phyloP scores from a whole-genome alignment of 1,139 yeast species.

The Hemisphaericaspora xylofermentans region DNA sequence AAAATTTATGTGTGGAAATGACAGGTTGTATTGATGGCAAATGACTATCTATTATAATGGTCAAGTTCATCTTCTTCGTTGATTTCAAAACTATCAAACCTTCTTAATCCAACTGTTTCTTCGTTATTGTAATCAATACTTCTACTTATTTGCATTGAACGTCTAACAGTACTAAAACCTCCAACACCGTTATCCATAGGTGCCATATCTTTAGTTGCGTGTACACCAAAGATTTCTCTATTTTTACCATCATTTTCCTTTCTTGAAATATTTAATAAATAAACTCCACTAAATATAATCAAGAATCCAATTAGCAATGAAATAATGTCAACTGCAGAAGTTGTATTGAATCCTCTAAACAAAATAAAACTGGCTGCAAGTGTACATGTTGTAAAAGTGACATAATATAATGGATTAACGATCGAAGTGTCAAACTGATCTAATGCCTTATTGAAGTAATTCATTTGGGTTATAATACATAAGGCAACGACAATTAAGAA shows the following conservation, averaged over 20 bases:
- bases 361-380: constrained; percentile 82
- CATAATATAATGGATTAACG: constrained; percentile 88
- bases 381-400: constrained; percentile 88
- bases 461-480: constrained; percentile 89
- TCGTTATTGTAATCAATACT: constrained; percentile 43
- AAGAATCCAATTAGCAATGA: constrained; percentile 86
- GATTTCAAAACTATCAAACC: constrained; percentile 62
- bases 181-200: constrained; percentile 88
- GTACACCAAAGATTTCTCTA: constrained; percentile 62
- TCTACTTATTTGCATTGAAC: constrained; percentile 67
- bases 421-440: constrained; percentile 93
- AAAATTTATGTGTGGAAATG: too few relatives aligned
- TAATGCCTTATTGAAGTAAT: constrained; percentile 87
- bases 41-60: neutral
- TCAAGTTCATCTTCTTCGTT: constrained; percentile 22
- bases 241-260: constrained; percentile 56
- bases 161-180: constrained; percentile 59
- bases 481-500: constrained; percentile 76
- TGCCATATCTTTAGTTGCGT: constrained; percentile 52
- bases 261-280: constrained; percentile 75
- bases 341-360: constrained; percentile 84
- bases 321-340: constrained; percentile 76
- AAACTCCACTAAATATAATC: constrained; percentile 86
- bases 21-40: too few relatives aligned
- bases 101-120: constrained; percentile 58